Conservation (phyloP, 2,329 filamentous ascomycete species). For the Escovopsis sp. region DNA sequence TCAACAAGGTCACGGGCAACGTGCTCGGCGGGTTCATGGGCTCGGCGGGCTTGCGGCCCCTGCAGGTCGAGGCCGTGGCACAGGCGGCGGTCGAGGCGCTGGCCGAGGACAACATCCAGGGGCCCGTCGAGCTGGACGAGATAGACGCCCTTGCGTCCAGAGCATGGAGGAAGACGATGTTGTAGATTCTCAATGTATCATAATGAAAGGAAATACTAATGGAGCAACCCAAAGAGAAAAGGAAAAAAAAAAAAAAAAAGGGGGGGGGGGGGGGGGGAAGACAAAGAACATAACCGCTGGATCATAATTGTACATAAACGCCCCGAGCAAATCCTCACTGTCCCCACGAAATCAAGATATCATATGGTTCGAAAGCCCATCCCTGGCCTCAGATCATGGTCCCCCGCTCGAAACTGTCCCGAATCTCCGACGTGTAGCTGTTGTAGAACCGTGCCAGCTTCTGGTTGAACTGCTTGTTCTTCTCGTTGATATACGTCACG, state of each 20-base stretch:
- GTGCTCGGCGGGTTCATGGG: constrained; percentile 66
- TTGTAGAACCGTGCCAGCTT: constrained; percentile 94
- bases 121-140: constrained; percentile 61
- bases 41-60: constrained; percentile 67
- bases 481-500: constrained; percentile 98
- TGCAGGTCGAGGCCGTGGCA: constrained; percentile 76
- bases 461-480: constrained; percentile 99
- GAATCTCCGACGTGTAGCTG: constrained; percentile 93
- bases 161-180: constrained; percentile 82
- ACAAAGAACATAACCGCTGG: no score
- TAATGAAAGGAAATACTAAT: constrained; percentile 8
- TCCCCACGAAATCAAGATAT: no score
- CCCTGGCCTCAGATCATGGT: constrained; percentile 59
- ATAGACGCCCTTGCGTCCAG: constrained; percentile 71
- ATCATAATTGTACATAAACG: no score
- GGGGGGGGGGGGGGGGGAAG: no score
- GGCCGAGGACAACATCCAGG: constrained; percentile 54
- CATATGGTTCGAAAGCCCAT: not conserved
- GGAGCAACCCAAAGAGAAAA: not conserved
- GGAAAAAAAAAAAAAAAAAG: not conserved
- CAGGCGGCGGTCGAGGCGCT: constrained; percentile 84
- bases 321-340: no score
- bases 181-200: constrained; percentile 33
- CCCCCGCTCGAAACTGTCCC: constrained; percentile 93
- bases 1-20: constrained; percentile 67